Percentiles rank a stretch among this genome's conserved stretches.
Conservation (phyloP, 192 early-diverging fungal species). For the Coemansia sp. region DNA sequence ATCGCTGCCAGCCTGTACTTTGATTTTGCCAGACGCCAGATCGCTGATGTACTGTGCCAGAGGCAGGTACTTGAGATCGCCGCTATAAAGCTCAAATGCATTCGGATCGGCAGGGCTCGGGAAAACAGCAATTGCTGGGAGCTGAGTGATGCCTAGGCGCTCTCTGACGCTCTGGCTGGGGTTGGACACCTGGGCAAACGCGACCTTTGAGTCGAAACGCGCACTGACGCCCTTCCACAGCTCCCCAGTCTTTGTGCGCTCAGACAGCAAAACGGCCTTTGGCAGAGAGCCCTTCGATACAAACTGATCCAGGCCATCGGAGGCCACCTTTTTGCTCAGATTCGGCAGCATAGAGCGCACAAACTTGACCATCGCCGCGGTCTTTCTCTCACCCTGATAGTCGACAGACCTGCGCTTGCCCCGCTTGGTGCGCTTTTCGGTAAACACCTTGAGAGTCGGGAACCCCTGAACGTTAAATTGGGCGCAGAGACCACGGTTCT, state of each 20-base stretch:
- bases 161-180: constrained; percentile 52
- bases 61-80: constrained; percentile 64
- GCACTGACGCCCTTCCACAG: constrained; percentile 85
- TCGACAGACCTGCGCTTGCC: constrained; percentile 61
- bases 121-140: constrained; percentile 71
- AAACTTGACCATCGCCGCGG: constrained; percentile 74
- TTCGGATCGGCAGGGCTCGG: constrained; percentile 39
- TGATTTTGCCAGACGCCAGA: constrained; percentile 22
- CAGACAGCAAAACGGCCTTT: constrained; percentile 76
- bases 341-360: constrained; percentile 63
- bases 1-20: too few relatives aligned
- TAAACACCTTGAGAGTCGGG: constrained; percentile 94
- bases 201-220: constrained; percentile 64
- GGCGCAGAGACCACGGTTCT: constrained; percentile 71
- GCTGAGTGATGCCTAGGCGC: constrained; percentile 55
- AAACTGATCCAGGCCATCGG: constrained; percentile 52
- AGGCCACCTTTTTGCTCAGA: constrained; percentile 27
- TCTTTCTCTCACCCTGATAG: constrained; percentile 83
- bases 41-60: constrained; percentile 34
- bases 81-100: constrained; percentile 55
- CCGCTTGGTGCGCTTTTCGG: constrained; percentile 55
- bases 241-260: constrained; percentile 69
- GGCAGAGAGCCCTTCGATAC: constrained; percentile 50
- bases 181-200: constrained; percentile 68
- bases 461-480: constrained; percentile 83